These are phyloP conservation scores for Exophiala lecanii-corni DNA, from an alignment of 2,329 filamentous ascomycete genomes.

Conservation along the genomic window DNA sequence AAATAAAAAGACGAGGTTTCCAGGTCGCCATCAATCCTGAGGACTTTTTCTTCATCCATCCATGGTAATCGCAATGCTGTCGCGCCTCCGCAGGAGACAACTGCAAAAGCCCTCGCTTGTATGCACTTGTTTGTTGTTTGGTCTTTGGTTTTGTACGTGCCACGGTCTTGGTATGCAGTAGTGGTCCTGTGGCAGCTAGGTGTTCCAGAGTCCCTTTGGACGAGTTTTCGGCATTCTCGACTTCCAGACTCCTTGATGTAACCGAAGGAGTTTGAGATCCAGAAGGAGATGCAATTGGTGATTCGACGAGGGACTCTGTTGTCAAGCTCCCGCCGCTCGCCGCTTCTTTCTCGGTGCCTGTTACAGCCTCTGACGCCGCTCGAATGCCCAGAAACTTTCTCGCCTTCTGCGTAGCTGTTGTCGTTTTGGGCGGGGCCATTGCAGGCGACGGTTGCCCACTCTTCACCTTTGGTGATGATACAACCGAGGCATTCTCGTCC, in stretches of 20 bases:
- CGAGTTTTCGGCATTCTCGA: conserved; percentile 66
- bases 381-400: conserved; percentile 66
- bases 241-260: conserved; percentile 67
- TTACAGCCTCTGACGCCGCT: conserved; percentile 72
- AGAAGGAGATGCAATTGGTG: conserved; percentile 58
- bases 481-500: conserved; percentile 30
- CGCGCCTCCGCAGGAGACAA: conserved; percentile 80
- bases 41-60: conserved; percentile 99
- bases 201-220: conserved; percentile 46
- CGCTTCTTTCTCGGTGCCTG: conserved; percentile 49
- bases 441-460: conserved; percentile 50
- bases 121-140: conserved; percentile 94
- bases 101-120: conserved; percentile 78
- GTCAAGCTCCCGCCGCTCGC: conserved; percentile 38
- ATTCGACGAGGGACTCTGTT: conserved; percentile 48
- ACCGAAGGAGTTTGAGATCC: conserved; percentile 64
- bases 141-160: conserved; percentile 55
- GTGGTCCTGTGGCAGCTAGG: conserved; percentile 31
- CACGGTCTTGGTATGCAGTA: conserved; percentile 45
- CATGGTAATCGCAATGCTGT: conserved; percentile 81
- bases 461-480: conserved; percentile 42
- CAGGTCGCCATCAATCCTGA: conserved; percentile 94
- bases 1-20: conserved; percentile 93
- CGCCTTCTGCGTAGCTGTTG: conserved; percentile 54
- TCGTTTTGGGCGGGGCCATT: conserved; percentile 43